phyloP scores from a whole-genome alignment of 2,329 filamentous ascomycete genomes.

The Orbilia ellipsospora region DNA sequence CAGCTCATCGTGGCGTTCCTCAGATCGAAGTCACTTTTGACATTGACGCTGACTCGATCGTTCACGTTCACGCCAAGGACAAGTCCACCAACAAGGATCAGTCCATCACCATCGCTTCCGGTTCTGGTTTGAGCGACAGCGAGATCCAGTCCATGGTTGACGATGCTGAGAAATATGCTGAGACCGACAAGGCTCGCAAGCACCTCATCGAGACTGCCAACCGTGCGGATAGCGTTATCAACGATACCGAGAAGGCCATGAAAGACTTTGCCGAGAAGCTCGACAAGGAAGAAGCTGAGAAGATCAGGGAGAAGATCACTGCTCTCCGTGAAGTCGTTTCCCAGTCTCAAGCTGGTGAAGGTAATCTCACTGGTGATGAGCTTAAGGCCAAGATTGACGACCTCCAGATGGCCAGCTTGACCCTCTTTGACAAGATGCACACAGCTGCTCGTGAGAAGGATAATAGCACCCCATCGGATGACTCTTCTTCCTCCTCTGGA shows the following conservation, averaged over 20 bases:
- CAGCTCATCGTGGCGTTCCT: slow-evolving; percentile 93
- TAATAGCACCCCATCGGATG: slow-evolving; percentile 65
- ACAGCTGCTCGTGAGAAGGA: slow-evolving; percentile 79
- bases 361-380: slow-evolving; percentile 83
- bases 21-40: slow-evolving; percentile 99
- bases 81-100: slow-evolving; percentile 99
- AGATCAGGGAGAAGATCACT: slow-evolving; percentile 92
- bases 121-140: slow-evolving; percentile 91
- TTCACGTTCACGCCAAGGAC: slow-evolving; percentile 98
- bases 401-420: slow-evolving; percentile 93
- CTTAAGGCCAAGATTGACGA: slow-evolving; percentile 99
- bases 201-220: slow-evolving; percentile 94
- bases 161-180: slow-evolving; percentile 96
- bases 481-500: slow-evolving; percentile 72
- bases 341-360: slow-evolving; percentile 95
- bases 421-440: slow-evolving; percentile 99
- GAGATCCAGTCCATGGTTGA: slow-evolving; percentile 98
- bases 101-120: slow-evolving; percentile 98
- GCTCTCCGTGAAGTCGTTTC: slow-evolving; percentile 86
- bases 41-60: slow-evolving; percentile 97
- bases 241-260: slow-evolving; percentile 97
- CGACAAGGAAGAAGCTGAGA: slow-evolving; percentile 93
- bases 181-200: slow-evolving; percentile 97
- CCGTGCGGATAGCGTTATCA: slow-evolving; percentile 93
- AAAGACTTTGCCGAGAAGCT: slow-evolving; percentile 96